Evolutionary conservation across 179 eudicot genomes (phyloP).

Genomic region (Beta corolliflora): DNA sequence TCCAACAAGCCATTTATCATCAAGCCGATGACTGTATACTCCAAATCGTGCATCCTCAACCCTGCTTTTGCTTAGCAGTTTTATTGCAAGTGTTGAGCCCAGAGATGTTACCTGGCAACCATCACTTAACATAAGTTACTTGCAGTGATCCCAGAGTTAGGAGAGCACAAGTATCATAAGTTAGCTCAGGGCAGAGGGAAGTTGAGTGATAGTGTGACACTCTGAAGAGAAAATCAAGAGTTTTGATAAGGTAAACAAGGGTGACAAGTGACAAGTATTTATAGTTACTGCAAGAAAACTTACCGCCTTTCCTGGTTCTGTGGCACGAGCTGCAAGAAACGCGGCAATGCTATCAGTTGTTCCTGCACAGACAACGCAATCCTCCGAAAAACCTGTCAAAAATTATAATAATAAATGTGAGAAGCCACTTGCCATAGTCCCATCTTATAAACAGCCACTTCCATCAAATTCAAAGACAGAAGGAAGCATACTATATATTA

Average conservation of each 20-base stretch:
- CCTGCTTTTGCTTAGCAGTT: slow-evolving; percentile 79
- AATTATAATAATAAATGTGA: neutral
- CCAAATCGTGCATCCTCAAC: slow-evolving; percentile 93
- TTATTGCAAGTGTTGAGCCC: slow-evolving; percentile 97
- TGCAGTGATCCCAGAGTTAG: neutral
- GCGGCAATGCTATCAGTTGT: slow-evolving; percentile 99
- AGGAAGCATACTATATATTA: neutral
- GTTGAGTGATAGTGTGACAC: neutral
- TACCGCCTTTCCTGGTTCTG: slow-evolving; percentile 91
- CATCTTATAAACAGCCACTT: neutral
- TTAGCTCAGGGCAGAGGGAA: neutral
- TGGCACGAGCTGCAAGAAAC: slow-evolving; percentile 91
- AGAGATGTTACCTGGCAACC: slow-evolving; percentile 77
- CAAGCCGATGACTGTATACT: slow-evolving; percentile 97
- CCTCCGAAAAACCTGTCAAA: slow-evolving; percentile 48
- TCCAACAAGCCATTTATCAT: slow-evolving; percentile 98
- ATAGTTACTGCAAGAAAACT: slow-evolving; percentile 5
- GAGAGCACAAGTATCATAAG: neutral
- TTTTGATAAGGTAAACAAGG: neutral
- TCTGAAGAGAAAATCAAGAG: neutral
- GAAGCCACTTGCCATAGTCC: neutral
- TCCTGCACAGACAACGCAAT: slow-evolving; percentile 84
- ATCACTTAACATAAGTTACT: neutral
- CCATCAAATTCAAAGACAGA: neutral
- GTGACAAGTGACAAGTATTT: neutral